phyloP scores from a whole-genome alignment of 2,329 filamentous ascomycete species.

The Aschersonia sp. region DNA sequence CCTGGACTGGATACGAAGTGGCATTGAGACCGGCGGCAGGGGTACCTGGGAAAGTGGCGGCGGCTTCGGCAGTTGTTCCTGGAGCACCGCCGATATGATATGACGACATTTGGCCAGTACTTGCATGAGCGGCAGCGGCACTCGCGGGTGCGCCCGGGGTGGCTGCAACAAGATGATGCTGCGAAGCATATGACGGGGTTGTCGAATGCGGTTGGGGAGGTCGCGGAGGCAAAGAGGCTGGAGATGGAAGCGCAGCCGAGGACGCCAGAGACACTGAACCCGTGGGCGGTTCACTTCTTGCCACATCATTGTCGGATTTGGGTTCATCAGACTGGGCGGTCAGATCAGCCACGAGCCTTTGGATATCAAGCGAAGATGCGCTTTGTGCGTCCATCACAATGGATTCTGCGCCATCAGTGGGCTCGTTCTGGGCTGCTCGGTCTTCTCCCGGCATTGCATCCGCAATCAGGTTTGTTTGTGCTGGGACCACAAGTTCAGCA shows the following conservation, averaged over 20 bases:
- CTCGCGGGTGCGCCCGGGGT: constrained; percentile 15
- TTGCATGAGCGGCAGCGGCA: constrained; percentile 13
- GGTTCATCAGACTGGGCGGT: constrained; percentile 18
- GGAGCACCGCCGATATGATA: constrained; percentile 18
- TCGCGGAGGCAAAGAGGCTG: constrained; percentile 31
- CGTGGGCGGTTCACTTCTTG: constrained; percentile 12
- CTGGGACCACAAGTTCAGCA: neutral
- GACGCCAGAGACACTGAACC: constrained; percentile 15
- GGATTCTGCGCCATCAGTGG: constrained; percentile 14
- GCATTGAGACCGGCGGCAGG: constrained; percentile 14
- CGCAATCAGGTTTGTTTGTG: constrained; percentile 8
- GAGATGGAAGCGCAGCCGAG: constrained; percentile 18
- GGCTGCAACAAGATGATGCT: constrained; percentile 18
- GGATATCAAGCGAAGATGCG: constrained; percentile 19
- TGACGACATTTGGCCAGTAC: constrained; percentile 17
- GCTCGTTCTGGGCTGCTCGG: constrained; percentile 9
- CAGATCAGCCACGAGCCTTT: constrained; percentile 26
- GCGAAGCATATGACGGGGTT: constrained; percentile 21
- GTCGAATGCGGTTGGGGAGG: constrained; percentile 25
- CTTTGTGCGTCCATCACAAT: constrained; percentile 14
- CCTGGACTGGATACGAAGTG: constrained; percentile 12
- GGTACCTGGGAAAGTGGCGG: constrained; percentile 15
- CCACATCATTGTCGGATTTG: constrained; percentile 14
- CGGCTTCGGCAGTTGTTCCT: constrained; percentile 16
- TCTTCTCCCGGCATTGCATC: constrained; percentile 7